A percentile compares a stretch with the other conserved stretches of the same genome.
phyloP scores from a whole-genome alignment of 116 monocot genomes.

The Papilionanthe hybrid region DNA sequence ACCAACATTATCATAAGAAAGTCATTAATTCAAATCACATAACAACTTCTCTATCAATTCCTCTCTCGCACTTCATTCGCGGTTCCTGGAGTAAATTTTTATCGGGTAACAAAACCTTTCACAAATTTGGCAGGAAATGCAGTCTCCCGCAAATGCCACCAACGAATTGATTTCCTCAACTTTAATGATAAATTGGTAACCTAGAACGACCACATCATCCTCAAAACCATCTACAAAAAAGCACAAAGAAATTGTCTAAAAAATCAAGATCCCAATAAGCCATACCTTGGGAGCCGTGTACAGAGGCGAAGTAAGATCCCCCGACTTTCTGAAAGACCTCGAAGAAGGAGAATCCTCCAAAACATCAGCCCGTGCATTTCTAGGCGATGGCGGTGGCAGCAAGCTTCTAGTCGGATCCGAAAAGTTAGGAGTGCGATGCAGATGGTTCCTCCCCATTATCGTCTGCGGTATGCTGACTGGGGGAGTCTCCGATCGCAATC shows the following conservation, averaged over 20 bases:
- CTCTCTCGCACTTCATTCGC: not conserved
- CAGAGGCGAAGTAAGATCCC: constrained; percentile 35
- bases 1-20: not conserved
- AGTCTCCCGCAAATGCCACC: not conserved
- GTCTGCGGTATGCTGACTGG: constrained; percentile 72
- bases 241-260: not conserved
- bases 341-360: constrained; percentile 54
- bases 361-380: constrained; percentile 31
- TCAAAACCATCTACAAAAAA: not conserved
- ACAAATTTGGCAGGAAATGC: not conserved
- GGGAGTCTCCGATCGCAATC: constrained; percentile 41
- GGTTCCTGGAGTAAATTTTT: not conserved
- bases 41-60: not conserved
- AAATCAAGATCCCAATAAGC: not conserved
- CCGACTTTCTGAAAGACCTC: constrained; percentile 50
- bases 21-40: not conserved
- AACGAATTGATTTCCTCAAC: not conserved
- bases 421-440: constrained; percentile 34
- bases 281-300: constrained; percentile 57
- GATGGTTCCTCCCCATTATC: constrained; percentile 20
- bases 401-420: constrained; percentile 57
- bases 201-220: not conserved
- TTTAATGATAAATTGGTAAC: not conserved
- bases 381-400: constrained; percentile 71
- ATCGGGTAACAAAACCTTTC: not conserved